Conservation (phyloP, 345 rosid species). For the Passiflora organensis region DNA sequence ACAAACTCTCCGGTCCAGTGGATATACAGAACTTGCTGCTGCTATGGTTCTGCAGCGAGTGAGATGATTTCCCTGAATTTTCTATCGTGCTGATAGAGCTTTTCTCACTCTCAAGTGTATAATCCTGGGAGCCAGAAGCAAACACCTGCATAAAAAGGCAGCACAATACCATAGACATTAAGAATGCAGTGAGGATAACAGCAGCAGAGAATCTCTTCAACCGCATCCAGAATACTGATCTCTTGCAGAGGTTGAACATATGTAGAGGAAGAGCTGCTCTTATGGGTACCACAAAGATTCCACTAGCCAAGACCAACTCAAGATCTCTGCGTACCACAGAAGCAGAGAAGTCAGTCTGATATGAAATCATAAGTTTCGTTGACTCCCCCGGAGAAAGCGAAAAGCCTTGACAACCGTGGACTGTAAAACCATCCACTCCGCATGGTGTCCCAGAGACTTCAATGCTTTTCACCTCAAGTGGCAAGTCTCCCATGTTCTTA, state of each 20-base stretch:
- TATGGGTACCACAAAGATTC: conserved; percentile 60
- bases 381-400: conserved; percentile 62
- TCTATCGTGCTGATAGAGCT: conserved; percentile 20
- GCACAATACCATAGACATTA: conserved; percentile 42
- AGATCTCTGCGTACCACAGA: conserved; percentile 46
- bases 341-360: conserved; percentile 46
- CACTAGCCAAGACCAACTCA: conserved; percentile 50
- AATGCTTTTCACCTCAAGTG: conserved; percentile 50
- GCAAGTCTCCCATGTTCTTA: conserved; percentile 59
- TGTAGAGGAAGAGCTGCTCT: conserved; percentile 56
- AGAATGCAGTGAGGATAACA: conserved; percentile 37
- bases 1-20: conserved; percentile 38
- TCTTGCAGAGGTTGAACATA: conserved; percentile 56
- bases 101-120: conserved; percentile 28
- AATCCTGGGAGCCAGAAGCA: conserved; percentile 30
- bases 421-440: conserved; percentile 50
- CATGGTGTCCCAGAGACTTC: conserved; percentile 50
- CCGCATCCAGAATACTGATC: conserved; percentile 50
- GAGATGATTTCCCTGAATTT: conserved; percentile 40
- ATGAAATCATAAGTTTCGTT: conserved; percentile 49
- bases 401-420: conserved; percentile 50
- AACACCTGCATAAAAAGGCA: conserved; percentile 34
- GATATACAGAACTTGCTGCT: conserved; percentile 26
- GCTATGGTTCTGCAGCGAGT: conserved; percentile 19
- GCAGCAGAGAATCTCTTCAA: conserved; percentile 46